A percentile compares a stretch with the other conserved stretches of the same genome.
Conservation (phyloP, 1,139 yeast species). For the Maudiozyma humilis region DNA sequence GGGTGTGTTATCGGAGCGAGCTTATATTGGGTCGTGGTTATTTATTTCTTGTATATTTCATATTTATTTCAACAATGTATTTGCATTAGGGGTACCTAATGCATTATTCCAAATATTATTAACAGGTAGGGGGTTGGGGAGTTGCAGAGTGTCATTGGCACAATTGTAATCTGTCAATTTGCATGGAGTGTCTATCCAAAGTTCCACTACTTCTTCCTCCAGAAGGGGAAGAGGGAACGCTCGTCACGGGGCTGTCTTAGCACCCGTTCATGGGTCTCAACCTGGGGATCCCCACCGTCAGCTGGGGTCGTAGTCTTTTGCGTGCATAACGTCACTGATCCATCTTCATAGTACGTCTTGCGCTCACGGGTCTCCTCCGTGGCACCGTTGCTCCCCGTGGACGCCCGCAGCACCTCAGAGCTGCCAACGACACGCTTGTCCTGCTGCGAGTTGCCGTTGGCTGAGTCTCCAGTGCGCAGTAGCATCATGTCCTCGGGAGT, state of each 20-base stretch:
- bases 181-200: too few relatives aligned
- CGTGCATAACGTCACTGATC: constrained; percentile 41
- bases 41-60: neutral
- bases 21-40: neutral
- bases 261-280: constrained; percentile 21
- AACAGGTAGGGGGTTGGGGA: neutral
- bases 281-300: constrained; percentile 30
- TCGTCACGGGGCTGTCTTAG: constrained; percentile 12
- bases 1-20: too few relatives aligned
- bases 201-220: constrained; percentile 5
- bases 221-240: constrained; percentile 2
- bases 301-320: constrained; percentile 35
- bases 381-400: constrained; percentile 43
- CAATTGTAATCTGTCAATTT: too few relatives aligned
- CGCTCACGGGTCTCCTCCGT: constrained; percentile 43
- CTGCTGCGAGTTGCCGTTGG: constrained; percentile 8
- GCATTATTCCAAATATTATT: too few relatives aligned
- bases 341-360: constrained; percentile 56
- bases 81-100: too few relatives aligned
- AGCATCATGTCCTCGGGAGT: constrained; percentile 32
- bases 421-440: constrained; percentile 43
- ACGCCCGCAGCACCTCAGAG: constrained; percentile 37
- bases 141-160: too few relatives aligned
- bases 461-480: neutral
- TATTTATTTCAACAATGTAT: too few relatives aligned